Percentiles rank a stretch among this genome's conserved stretches.
Conservation (phyloP, 352 stramenopile genomes). For the Plasmopara muralis region DNA sequence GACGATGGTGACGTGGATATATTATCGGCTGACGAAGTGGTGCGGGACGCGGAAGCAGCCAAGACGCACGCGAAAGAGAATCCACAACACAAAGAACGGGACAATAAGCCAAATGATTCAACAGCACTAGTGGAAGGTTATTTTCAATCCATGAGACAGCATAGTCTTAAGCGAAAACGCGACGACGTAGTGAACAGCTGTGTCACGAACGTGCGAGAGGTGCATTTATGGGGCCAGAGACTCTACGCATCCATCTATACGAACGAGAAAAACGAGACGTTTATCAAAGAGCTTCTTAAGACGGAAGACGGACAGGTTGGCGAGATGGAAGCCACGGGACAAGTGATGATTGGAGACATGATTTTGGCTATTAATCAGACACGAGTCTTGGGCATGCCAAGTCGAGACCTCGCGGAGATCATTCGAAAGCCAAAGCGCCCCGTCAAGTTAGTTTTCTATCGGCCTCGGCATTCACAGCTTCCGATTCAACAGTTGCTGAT, state of each 20-base stretch:
- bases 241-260: conserved; percentile 66
- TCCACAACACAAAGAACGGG: conserved; percentile 4
- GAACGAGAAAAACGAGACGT: conserved; percentile 36
- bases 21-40: conserved; percentile 43
- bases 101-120: background rate
- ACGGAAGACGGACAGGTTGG: conserved; percentile 39
- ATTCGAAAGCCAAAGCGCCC: conserved; percentile 40
- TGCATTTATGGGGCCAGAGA: conserved; percentile 53
- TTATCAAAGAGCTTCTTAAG: conserved; percentile 44
- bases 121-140: conserved; percentile 12
- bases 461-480: conserved; percentile 9
- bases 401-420: conserved; percentile 37
- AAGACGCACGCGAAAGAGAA: conserved; percentile 24
- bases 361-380: conserved; percentile 43
- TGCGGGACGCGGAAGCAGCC: conserved; percentile 37
- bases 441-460: conserved; percentile 40
- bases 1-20: conserved; percentile 80
- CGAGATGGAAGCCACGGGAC: conserved; percentile 55
- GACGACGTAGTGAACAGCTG: conserved; percentile 12
- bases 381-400: conserved; percentile 29
- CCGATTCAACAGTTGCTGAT: conserved; percentile 3
- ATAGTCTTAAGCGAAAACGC: conserved; percentile 39
- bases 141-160: conserved; percentile 23
- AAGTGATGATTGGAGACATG: conserved; percentile 44
- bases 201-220: conserved; percentile 8